Base-by-base conservation (phyloP, 371 early-diverging fungal genomes). In the Lichtheimia ornata region DNA sequence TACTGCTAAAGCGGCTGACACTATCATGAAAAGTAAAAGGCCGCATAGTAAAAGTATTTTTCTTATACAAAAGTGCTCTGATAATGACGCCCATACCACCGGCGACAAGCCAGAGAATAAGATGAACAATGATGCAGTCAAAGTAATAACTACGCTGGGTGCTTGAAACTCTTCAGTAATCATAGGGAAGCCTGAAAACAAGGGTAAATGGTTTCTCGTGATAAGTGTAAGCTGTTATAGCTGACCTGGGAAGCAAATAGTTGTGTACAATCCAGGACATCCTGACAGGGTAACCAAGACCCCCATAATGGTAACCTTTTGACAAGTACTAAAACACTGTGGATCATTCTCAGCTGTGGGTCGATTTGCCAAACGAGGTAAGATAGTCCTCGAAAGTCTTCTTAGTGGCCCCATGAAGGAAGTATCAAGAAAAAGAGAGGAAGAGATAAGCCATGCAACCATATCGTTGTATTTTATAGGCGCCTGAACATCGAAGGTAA, bases 51-150 rank as follows among this genome's bases (percentile, higher is more conserved):
- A 6, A 17, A 61, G 65, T n/a, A 81, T 56, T 1, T 74, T 68
- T 28, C 83, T 63, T 9, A 78, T 50, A 5, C 82, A 76, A 62
- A 73, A 81, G 6, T 56, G 56, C 64, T 92, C 93, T 0, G 90
- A 85, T 14, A 85, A 35, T 5, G 85, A 78, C n/a, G 87, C 89
- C 86, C 86, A 89, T 12, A 89, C 61, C 0, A 93, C 64, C 40
- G 87, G 85, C 22, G 81, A 74, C 45, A 87, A 72, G n/a, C 85
- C 87, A 72, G 82, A 77, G 25, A 76, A 68, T 17, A 87, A 65
- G 30, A 84, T 70, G 51, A 84, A 87, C 13, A 82, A 58, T 9
- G 84, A 80, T 14, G 83, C 79, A 4, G 84, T 83, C 41, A 83
- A 61, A 47, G 83, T 82, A 49, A 81, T 81, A 5, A 76, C 70